Conservation (phyloP, 2,329 filamentous ascomycete genomes). For the Alternaria viburni region DNA sequence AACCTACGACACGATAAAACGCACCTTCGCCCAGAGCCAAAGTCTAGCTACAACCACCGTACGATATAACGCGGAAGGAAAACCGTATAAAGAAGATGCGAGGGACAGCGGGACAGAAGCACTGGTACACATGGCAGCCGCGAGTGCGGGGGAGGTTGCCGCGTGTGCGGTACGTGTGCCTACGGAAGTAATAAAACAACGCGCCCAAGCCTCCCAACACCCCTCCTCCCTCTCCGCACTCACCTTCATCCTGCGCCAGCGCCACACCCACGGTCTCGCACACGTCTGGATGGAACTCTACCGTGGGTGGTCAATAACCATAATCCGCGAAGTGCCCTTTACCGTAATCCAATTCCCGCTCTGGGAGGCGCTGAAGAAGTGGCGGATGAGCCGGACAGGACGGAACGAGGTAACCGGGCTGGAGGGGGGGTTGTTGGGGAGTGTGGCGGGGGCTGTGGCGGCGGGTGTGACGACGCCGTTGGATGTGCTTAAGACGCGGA, state of each 20-base stretch:
- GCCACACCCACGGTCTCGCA: conserved; percentile 49
- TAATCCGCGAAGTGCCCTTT: conserved; percentile 95
- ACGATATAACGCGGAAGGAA: conserved; percentile 32
- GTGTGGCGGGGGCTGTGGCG: conserved; percentile 80
- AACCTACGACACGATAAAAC: conserved; percentile 80
- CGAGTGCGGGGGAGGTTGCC: conserved; percentile 84
- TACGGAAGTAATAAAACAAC: conserved; percentile 96
- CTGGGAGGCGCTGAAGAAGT: conserved; percentile 90
- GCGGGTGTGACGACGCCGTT: conserved; percentile 90
- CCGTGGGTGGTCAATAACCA: conserved; percentile 88
- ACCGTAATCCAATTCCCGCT: conserved; percentile 97
- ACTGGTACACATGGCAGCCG: conserved; percentile 78
- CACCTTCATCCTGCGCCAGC: conserved; percentile 65
- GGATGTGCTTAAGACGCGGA: conserved; percentile 94
- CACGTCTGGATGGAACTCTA: conserved; percentile 85
- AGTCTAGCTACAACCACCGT: conserved; percentile 1
- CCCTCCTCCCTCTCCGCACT: conserved; percentile 72
- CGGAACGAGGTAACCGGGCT: conserved; percentile 66
- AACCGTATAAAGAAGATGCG: conserved; percentile 31
- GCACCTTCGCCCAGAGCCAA: conserved; percentile 24
- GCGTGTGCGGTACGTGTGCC: conserved; percentile 92
- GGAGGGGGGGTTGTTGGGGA: conserved; percentile 87
- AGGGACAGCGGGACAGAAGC: conserved; percentile 34
- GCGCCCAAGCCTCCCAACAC: conserved; percentile 87
- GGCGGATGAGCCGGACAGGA: conserved; percentile 58